phyloP scores from a whole-genome alignment of 2,329 filamentous ascomycete genomes.

The Apiospora kogelbergensis region DNA sequence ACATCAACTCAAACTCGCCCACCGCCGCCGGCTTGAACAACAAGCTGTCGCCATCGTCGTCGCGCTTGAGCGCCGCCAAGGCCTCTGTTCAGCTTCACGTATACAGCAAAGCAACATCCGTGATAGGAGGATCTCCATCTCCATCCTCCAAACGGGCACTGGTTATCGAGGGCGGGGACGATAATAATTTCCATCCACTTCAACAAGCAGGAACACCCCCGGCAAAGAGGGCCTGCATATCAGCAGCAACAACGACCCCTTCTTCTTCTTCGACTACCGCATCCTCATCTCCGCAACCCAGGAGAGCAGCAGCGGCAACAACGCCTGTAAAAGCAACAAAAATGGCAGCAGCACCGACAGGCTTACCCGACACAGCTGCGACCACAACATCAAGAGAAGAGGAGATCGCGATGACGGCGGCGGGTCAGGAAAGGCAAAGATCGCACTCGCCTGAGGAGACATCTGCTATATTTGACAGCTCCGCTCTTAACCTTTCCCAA shows the following conservation, averaged over 20 bases:
- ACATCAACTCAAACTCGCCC: constrained; percentile 27
- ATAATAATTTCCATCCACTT: constrained; percentile 5
- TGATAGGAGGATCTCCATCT: background rate
- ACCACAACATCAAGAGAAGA: background rate
- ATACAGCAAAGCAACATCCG: background rate
- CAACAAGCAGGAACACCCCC: background rate
- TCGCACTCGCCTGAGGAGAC: constrained; percentile 39
- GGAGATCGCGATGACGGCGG: too few species aligned
- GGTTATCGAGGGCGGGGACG: background rate
- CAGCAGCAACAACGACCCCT: background rate
- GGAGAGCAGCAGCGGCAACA: background rate
- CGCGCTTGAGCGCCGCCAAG: background rate
- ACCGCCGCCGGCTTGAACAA: background rate
- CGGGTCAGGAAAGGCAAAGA: constrained; percentile 8
- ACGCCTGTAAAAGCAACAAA: background rate
- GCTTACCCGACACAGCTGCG: background rate
- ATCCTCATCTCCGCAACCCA: background rate
- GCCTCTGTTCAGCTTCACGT: background rate
- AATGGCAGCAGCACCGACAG: background rate
- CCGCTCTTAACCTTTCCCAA: constrained; percentile 38
- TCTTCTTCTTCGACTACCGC: background rate
- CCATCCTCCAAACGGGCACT: background rate
- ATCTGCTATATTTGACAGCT: constrained; percentile 52
- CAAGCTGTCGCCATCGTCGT: background rate
- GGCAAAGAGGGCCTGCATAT: background rate